Evolutionary conservation across 2,329 filamentous ascomycete species (phyloP).

Genomic region (Neocucurbitaria cava): DNA sequence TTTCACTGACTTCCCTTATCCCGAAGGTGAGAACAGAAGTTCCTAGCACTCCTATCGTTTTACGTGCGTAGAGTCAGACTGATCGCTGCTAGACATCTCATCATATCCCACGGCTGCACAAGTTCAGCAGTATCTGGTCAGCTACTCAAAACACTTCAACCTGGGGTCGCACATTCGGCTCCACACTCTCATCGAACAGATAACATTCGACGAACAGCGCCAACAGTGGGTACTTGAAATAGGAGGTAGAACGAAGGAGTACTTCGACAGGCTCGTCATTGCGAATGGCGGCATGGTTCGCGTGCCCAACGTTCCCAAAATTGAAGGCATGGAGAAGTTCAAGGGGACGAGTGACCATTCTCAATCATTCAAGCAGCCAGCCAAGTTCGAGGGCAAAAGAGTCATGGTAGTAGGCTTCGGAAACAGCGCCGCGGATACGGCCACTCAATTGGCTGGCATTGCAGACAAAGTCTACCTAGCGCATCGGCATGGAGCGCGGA

Average conservation of each 20-base stretch:
- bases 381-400: constrained; percentile 17
- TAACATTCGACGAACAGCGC: constrained; percentile 16
- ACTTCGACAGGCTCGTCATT: constrained; percentile 30
- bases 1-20: constrained; percentile 31
- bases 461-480: constrained; percentile 30
- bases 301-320: constrained; percentile 19
- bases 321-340: constrained; percentile 28
- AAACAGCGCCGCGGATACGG: constrained; percentile 35
- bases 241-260: constrained; percentile 4
- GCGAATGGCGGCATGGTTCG: constrained; percentile 27
- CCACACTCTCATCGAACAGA: constrained; percentile 11
- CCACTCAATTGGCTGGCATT: constrained; percentile 24
- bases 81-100: constrained; percentile 7
- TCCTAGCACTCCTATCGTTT: background rate
- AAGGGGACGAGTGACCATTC: constrained; percentile 18
- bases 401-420: constrained; percentile 36
- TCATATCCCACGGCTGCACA: constrained; percentile 27
- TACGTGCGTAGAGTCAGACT: background rate
- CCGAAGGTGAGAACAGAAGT: constrained; percentile 10
- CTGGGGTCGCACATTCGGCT: constrained; percentile 22
- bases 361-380: constrained; percentile 20
- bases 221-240: constrained; percentile 23
- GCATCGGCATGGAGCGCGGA: constrained; percentile 30
- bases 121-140: constrained; percentile 27
- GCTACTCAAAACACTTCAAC: constrained; percentile 25